Base-by-base conservation (phyloP, 169 alveolate genomes). In the Plasmodium adleri region DNA sequence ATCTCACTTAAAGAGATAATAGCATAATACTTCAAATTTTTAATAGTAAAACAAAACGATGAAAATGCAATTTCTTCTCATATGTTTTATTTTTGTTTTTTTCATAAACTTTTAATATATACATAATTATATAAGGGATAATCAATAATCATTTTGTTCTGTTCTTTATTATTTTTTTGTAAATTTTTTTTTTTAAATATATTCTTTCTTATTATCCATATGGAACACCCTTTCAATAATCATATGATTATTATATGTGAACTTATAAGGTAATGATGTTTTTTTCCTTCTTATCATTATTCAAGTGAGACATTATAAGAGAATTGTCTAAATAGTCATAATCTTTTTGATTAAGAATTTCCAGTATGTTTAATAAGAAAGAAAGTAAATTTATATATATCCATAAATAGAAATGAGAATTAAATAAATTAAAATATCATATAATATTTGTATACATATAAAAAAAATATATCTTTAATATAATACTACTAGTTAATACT, bases 351-450 rank as follows among this genome's bases (percentile, higher is more conserved):
- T 78, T 78, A 64, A 78, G 64, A 78, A 64, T 78, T 58, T 78
- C 64, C 26, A 78, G 43, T 13, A 78, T 59, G 39, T 78, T 78
- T 49, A 78, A 22, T 28, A 78, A 76, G 54, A 78, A 66, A 28
- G 72, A 63, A 28, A 78, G n/a, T 52, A 20, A 78, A 78, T 78
- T 66, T n/a, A n/a, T 64, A 54, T 78, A 78, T 20, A 78, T 76
- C 90, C 90, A 78, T 20, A 56, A 43, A 45, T 78, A 60, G 9
- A 78, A 45, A 71, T 28, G 17, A 10, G 90, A 78, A 26, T 78
- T 78, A 64, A 78, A 58, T 24, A 78, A 66, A 32, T 66, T 56
- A 47, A 64, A 78, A 52, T 49, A 28, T 50, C 63, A 59, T 67
- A 78, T 52, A 39, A 78, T 66, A 26, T 78, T 78, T 24, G 90